Base-by-base conservation (phyloP, 2,329 filamentous ascomycete genomes). In the Chrysosphaeria jannelii region DNA sequence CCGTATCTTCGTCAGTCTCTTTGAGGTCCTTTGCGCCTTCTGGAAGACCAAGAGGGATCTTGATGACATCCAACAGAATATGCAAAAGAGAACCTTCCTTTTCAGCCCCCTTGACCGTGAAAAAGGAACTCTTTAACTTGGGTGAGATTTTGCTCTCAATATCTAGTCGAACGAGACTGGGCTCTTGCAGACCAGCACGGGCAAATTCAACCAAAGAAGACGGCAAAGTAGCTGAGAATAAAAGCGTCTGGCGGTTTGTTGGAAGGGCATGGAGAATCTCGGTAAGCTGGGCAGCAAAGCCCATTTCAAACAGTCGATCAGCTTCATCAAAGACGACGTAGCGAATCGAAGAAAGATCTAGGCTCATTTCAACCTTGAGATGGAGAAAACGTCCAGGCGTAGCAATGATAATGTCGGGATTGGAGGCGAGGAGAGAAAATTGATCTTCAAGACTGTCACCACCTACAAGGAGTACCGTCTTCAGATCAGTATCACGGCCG, bases 241-340 rank as follows among this genome's bases (percentile, higher is more conserved):
- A 53, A 6, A 93, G 49, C 3, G 79, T 97, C 40, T 97, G 85
- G 28, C 88, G 59, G 13, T 67, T 71, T 1, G 61, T 50, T 1
- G 88, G 85, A 10, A 97, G 50, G 1, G 78, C 72, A 38, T 90
- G 66, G 24, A 97, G 49, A 50, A 93, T 93, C 40, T 97, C 85
- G 1, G 72, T 70, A 34, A 97, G 51, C 39, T 97, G 85, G 4
- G 74, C 66, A 4, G 79, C 78, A 40, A 97, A 97, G 35, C 85
- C 88, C 81, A 97, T 91, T 40, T 97, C 85, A 43, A 97, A 97
- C 11, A 97, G 52, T 25, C 85, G 62, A 52, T 97, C 85, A 2
- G 85, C 85, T 43, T 97, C 85, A 40, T 97, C 85, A 32, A 97
- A 97, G 6, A 97, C 85, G 13, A 90, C 75, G 37, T 97, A 97